Evolutionary conservation across 257 asterid species (phyloP).

Genomic region (Orobanche coerulescens): DNA sequence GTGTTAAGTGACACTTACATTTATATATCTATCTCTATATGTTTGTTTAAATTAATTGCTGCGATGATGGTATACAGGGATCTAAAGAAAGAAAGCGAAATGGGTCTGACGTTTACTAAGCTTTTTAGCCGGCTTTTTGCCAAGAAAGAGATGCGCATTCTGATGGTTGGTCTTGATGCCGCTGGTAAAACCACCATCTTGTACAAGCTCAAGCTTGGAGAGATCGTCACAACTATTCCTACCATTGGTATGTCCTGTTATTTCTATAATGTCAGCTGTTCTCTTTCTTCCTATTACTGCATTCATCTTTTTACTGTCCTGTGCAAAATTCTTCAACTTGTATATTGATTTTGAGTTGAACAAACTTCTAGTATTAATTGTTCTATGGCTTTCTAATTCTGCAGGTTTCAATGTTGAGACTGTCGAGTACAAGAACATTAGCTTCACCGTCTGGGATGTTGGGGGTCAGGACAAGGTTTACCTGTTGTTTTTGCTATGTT

Average conservation of each 20-base stretch:
- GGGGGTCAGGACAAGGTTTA: slow-evolving; percentile 2
- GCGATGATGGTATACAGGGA: neutral
- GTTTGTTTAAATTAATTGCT: neutral
- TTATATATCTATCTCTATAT: neutral
- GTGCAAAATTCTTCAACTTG: neutral
- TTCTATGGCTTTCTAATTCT: neutral
- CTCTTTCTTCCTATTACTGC: neutral
- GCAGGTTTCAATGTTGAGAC: neutral
- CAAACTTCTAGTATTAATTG: neutral
- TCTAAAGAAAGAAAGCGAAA: neutral
- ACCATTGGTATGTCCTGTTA: neutral
- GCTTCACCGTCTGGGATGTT: neutral
- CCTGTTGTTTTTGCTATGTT: neutral
- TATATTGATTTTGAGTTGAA: neutral
- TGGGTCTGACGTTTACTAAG: neutral
- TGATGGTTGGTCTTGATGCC: slow-evolving; percentile 1
- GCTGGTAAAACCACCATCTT: neutral
- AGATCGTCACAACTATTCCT: neutral
- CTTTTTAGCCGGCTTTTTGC: neutral
- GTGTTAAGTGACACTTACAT: neutral
- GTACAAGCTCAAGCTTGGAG: slow-evolving; percentile 2
- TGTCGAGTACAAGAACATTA: neutral
- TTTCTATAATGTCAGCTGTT: neutral
- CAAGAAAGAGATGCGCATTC: neutral
- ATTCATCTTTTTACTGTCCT: neutral